Conservation (phyloP, 805 yeast genomes). For the Candida peoriensis region DNA sequence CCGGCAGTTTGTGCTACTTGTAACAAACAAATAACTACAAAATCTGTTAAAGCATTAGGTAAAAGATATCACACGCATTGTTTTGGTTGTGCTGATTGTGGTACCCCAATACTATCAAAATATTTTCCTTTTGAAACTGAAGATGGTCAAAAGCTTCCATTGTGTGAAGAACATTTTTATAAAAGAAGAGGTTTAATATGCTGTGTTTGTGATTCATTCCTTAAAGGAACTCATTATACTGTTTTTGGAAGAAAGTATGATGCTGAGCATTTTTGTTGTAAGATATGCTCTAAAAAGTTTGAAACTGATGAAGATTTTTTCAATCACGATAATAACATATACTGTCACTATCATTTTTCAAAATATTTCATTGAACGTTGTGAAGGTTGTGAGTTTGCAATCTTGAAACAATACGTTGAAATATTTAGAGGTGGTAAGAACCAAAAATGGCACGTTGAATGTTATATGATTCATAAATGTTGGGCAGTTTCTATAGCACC, state of each 20-base stretch:
- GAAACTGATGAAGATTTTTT: slow-evolving; percentile 89
- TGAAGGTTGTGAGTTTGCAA: slow-evolving; percentile 89
- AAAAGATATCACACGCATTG: slow-evolving; percentile 82
- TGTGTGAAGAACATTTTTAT: slow-evolving; percentile 93
- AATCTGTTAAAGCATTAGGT: slow-evolving; percentile 80
- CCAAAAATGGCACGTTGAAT: slow-evolving; percentile 99
- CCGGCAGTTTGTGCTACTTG: slow-evolving; percentile 44
- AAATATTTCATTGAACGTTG: slow-evolving; percentile 80
- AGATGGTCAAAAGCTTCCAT: slow-evolving; percentile 42
- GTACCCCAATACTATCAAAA: slow-evolving; percentile 72
- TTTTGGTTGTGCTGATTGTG: slow-evolving; percentile 83
- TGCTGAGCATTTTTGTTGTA: slow-evolving; percentile 91
- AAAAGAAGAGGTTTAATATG: slow-evolving; percentile 82
- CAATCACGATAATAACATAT: slow-evolving; percentile 77
- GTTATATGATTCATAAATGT: slow-evolving; percentile 95
- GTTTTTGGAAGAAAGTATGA: slow-evolving; percentile 91
- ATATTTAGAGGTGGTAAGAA: slow-evolving; percentile 84
- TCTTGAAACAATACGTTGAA: slow-evolving; percentile 91
- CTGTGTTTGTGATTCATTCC: slow-evolving; percentile 74
- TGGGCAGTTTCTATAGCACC: slow-evolving; percentile 85
- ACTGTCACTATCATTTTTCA: slow-evolving; percentile 92
- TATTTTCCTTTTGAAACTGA: slow-evolving; percentile 75
- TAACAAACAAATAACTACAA: slow-evolving; percentile 52
- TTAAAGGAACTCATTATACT: slow-evolving; percentile 89
- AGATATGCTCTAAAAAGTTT: slow-evolving; percentile 78